phyloP scores from a whole-genome alignment of 768 basidiomycete species.

The Butyriboletus loyo region DNA sequence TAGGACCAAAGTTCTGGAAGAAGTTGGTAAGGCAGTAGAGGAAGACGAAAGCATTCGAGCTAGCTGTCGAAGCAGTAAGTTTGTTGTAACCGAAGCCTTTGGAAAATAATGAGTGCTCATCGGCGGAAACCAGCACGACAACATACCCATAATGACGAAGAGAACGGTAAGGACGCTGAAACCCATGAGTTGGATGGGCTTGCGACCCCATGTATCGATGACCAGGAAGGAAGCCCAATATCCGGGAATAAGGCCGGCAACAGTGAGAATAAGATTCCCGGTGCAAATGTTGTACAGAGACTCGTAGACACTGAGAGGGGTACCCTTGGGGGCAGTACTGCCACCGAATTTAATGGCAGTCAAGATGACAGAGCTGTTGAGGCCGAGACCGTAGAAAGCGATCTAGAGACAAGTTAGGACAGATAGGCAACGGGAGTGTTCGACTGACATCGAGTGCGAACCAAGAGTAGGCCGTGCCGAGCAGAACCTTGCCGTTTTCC shows the following conservation, averaged over 20 bases:
- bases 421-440: neutral
- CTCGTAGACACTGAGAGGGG: slow-evolving; percentile 45
- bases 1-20: slow-evolving; percentile 88
- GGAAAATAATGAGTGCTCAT: slow-evolving; percentile 3
- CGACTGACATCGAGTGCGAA: slow-evolving; percentile 75
- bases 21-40: slow-evolving; percentile 86
- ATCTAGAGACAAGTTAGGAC: slow-evolving; percentile 43
- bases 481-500: slow-evolving; percentile 75
- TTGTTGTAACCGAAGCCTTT: slow-evolving; percentile 66
- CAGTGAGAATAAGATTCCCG: slow-evolving; percentile 75
- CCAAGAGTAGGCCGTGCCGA: slow-evolving; percentile 83
- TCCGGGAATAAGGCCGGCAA: slow-evolving; percentile 79
- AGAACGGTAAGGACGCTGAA: slow-evolving; percentile 64
- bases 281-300: slow-evolving; percentile 63
- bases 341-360: slow-evolving; percentile 64
- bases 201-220: slow-evolving; percentile 79
- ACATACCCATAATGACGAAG: slow-evolving; percentile 67
- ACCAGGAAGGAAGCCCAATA: slow-evolving; percentile 58
- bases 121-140: neutral
- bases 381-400: slow-evolving; percentile 85
- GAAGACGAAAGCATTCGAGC: slow-evolving; percentile 67
- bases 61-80: slow-evolving; percentile 41
- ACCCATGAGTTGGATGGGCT: slow-evolving; percentile 78
- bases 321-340: slow-evolving; percentile 26
- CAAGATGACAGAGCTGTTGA: slow-evolving; percentile 79